Conservation (phyloP, 768 basidiomycete genomes). For the Tephrocybe sp. region DNA sequence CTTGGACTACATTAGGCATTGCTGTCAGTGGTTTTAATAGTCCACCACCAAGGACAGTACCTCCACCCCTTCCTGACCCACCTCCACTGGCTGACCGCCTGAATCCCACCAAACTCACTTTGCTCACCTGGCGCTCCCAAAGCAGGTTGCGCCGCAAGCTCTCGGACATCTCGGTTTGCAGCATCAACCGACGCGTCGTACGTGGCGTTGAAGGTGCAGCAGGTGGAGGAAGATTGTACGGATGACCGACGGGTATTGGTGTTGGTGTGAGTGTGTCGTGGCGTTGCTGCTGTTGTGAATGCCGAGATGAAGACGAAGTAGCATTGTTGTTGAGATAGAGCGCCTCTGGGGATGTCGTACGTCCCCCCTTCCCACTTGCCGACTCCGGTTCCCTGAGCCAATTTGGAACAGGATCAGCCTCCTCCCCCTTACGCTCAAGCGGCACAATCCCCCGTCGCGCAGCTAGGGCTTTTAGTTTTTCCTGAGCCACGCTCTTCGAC, state of each 20-base stretch:
- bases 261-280: slow-evolving; percentile 24
- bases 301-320: not conserved
- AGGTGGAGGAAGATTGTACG: slow-evolving; percentile 72
- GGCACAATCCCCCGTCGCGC: slow-evolving; percentile 40
- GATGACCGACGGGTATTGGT: slow-evolving; percentile 62
- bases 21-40: slow-evolving; percentile 30
- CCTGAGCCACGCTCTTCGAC: slow-evolving; percentile 69
- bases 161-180: slow-evolving; percentile 83
- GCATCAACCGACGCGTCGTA: slow-evolving; percentile 82
- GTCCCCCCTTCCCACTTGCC: not conserved
- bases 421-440: slow-evolving; percentile 13
- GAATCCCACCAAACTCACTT: slow-evolving; percentile 44
- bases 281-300: slow-evolving; percentile 11
- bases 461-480: slow-evolving; percentile 60
- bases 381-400: slow-evolving; percentile 20
- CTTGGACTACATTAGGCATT: slow-evolving; percentile 40
- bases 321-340: not conserved
- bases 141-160: slow-evolving; percentile 77
- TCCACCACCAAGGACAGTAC: slow-evolving; percentile 20
- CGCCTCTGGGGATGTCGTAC: not conserved
- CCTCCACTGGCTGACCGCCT: slow-evolving; percentile 30
- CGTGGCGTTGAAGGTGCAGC: slow-evolving; percentile 76
- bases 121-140: slow-evolving; percentile 74
- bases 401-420: slow-evolving; percentile 20
- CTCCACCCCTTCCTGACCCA: slow-evolving; percentile 17